A percentile compares a stretch with the other conserved stretches of the same genome.
phyloP scores from a whole-genome alignment of 495 filamentous ascomycete species.

The Geopyxis carbonaria region DNA sequence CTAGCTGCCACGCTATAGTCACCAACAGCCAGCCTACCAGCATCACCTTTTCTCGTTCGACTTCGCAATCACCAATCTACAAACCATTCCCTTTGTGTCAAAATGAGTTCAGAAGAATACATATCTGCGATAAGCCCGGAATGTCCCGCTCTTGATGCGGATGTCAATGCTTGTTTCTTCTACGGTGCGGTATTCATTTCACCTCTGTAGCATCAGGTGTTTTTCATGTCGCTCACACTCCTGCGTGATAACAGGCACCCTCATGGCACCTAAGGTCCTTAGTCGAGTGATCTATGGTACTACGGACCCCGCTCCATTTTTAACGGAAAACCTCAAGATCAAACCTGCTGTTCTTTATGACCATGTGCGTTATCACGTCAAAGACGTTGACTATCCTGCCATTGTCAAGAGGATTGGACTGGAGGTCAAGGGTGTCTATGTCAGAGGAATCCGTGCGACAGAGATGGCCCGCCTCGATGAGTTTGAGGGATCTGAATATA shows the following conservation, averaged over 20 bases:
- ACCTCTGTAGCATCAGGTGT: background rate
- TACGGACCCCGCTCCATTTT: slow-evolving; percentile 32
- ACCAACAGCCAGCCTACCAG: too few relatives aligned
- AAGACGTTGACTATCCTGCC: slow-evolving; percentile 64
- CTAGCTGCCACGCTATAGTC: too few relatives aligned
- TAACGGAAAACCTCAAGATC: slow-evolving; percentile 41
- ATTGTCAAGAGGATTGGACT: slow-evolving; percentile 40
- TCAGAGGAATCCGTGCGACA: slow-evolving; percentile 57
- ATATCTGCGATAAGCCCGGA: too few relatives aligned
- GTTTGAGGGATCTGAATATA: slow-evolving; percentile 71
- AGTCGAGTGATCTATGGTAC: slow-evolving; percentile 62
- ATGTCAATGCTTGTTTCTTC: slow-evolving; percentile 41
- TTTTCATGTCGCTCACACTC: background rate
- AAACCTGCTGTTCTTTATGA: slow-evolving; percentile 58
- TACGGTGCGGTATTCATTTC: slow-evolving; percentile 34
- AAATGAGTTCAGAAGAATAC: too few relatives aligned
- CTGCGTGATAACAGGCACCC: slow-evolving; percentile 26
- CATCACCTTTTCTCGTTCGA: too few relatives aligned
- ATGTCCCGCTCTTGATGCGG: background rate
- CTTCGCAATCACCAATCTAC: too few relatives aligned
- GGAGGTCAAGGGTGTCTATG: slow-evolving; percentile 61
- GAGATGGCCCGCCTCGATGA: slow-evolving; percentile 61
- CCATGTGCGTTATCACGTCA: slow-evolving; percentile 52
- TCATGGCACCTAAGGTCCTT: slow-evolving; percentile 67
- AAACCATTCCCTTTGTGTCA: too few relatives aligned